These are phyloP conservation scores for Grigorovia yakushimaensis DNA, from an alignment of 805 yeast genomes.

Conservation along the genomic window DNA sequence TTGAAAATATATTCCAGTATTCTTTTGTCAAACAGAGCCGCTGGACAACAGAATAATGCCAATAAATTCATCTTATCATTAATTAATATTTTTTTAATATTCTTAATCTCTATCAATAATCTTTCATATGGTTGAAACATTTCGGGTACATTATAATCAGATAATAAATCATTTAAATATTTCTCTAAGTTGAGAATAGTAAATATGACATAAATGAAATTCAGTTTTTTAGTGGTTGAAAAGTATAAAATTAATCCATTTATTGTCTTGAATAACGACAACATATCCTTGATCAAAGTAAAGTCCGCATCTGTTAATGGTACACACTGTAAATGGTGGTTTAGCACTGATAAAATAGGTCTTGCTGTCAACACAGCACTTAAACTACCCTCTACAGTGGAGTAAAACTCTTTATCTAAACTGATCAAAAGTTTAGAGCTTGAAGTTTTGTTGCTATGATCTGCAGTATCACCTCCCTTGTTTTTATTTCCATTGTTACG, in stretches of 20 bases:
- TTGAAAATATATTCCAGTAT: conserved; percentile 10
- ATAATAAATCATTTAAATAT: conserved; percentile 5
- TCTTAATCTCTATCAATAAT: conserved; percentile 4
- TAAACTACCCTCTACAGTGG: conserved; percentile 10
- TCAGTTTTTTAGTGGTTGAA: conserved; percentile 5
- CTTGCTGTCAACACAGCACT: conserved; percentile 5
- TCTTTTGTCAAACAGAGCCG: conserved; percentile 13
- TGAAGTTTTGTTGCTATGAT: too few species aligned
- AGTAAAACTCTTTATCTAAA: conserved; percentile 7
- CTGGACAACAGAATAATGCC: conserved; percentile 13
- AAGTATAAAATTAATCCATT: conserved; percentile 10
- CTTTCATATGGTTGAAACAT: conserved; percentile 6
- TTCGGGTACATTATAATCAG: conserved; percentile 4
- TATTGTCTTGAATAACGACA: conserved; percentile 5
- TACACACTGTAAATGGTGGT: conserved; percentile 2
- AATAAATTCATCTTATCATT: conserved; percentile 10
- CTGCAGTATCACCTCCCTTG: too few species aligned
- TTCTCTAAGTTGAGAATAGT: conserved; percentile 10
- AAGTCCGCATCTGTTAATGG: conserved; percentile 8
- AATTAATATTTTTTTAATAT: conserved; percentile 5
- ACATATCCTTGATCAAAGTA: conserved; percentile 2
- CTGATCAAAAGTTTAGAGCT: too few species aligned
- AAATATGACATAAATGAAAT: conserved; percentile 8
- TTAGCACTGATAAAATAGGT: conserved; percentile 4
- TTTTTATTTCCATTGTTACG: not conserved